Conservation (phyloP, 495 filamentous ascomycete genomes). For the Chaetomium fimeti region DNA sequence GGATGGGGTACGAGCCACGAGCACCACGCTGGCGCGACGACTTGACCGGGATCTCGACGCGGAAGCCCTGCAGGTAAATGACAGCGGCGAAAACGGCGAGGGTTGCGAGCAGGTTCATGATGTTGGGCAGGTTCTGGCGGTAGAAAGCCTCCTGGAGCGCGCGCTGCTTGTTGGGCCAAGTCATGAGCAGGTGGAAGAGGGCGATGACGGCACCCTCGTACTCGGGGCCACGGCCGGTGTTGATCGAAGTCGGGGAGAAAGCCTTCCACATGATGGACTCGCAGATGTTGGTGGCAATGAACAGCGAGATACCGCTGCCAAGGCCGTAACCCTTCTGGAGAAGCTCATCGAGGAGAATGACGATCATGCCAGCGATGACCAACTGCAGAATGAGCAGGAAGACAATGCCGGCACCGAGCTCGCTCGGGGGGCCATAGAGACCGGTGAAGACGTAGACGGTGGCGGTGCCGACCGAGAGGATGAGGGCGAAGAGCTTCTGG, state of each 20-base stretch:
- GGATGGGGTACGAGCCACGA: slow-evolving; percentile 78
- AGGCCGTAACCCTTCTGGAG: slow-evolving; percentile 99
- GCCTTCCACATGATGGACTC: slow-evolving; percentile 99
- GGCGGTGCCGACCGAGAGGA: slow-evolving; percentile 94
- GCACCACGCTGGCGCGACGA: slow-evolving; percentile 98
- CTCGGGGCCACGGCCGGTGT: slow-evolving; percentile 97
- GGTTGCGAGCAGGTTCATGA: slow-evolving; percentile 97
- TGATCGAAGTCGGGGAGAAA: slow-evolving; percentile 98
- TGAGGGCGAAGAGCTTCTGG: slow-evolving; percentile 99
- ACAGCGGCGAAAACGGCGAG: slow-evolving; percentile 92
- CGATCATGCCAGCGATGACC: slow-evolving; percentile 92
- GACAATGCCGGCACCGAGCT: slow-evolving; percentile 96
- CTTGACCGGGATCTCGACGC: slow-evolving; percentile 99
- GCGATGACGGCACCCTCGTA: slow-evolving; percentile 99
- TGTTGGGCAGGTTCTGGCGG: slow-evolving; percentile 98
- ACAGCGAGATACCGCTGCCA: slow-evolving; percentile 96
- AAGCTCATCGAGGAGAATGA: slow-evolving; percentile 98
- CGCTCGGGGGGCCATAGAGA: slow-evolving; percentile 92
- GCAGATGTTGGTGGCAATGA: slow-evolving; percentile 99
- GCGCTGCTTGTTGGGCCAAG: slow-evolving; percentile 97
- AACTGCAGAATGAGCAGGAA: slow-evolving; percentile 96
- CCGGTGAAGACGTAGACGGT: slow-evolving; percentile 97
- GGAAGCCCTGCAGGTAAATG: slow-evolving; percentile 99
- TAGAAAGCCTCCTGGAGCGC: slow-evolving; percentile 98
- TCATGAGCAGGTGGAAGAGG: slow-evolving; percentile 95